These are phyloP conservation scores for Ambrosiella cleistominuta DNA, from an alignment of 2,329 filamentous ascomycete species.

Conservation along the genomic window DNA sequence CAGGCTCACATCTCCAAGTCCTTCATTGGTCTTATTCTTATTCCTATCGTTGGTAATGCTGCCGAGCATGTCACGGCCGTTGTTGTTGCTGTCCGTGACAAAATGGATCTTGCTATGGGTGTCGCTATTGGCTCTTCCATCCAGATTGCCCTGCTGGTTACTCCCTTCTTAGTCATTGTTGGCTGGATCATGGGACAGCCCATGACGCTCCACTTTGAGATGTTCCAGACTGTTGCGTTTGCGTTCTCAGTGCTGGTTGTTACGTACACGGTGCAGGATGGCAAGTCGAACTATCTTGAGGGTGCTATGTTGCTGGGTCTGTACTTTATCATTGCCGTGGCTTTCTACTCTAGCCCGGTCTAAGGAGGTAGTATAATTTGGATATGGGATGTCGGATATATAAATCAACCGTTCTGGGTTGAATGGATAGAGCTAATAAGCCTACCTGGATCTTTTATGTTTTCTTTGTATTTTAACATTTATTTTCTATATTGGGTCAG, in stretches of 20 bases:
- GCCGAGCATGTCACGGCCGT: slow-evolving; percentile 70
- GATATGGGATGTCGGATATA: background rate
- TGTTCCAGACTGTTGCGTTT: slow-evolving; percentile 74
- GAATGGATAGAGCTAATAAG: too few relatives aligned
- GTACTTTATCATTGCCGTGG: slow-evolving; percentile 42
- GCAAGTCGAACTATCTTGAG: slow-evolving; percentile 71
- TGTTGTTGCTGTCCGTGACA: slow-evolving; percentile 61
- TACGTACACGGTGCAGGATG: slow-evolving; percentile 61
- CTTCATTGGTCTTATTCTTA: slow-evolving; percentile 63
- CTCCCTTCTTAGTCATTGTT: slow-evolving; percentile 61
- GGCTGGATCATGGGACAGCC: slow-evolving; percentile 58
- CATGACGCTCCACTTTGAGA: slow-evolving; percentile 70
- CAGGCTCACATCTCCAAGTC: slow-evolving; percentile 58
- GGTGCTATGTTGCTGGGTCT: slow-evolving; percentile 47
- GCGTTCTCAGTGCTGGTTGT: slow-evolving; percentile 60
- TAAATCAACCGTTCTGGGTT: too few relatives aligned
- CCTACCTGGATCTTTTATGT: too few relatives aligned
- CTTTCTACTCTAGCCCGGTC: slow-evolving; percentile 37
- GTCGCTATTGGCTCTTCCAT: slow-evolving; percentile 69
- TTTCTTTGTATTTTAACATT: too few relatives aligned
- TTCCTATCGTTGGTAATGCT: slow-evolving; percentile 65
- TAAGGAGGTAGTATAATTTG: slow-evolving; percentile 12
- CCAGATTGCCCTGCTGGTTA: slow-evolving; percentile 68
- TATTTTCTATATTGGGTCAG: too few relatives aligned
- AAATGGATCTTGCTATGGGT: slow-evolving; percentile 57